Evolutionary conservation across 768 basidiomycete genomes (phyloP), one percentile per base, ranked within the genome.

Genomic region (Amanita muscaria): DNA sequence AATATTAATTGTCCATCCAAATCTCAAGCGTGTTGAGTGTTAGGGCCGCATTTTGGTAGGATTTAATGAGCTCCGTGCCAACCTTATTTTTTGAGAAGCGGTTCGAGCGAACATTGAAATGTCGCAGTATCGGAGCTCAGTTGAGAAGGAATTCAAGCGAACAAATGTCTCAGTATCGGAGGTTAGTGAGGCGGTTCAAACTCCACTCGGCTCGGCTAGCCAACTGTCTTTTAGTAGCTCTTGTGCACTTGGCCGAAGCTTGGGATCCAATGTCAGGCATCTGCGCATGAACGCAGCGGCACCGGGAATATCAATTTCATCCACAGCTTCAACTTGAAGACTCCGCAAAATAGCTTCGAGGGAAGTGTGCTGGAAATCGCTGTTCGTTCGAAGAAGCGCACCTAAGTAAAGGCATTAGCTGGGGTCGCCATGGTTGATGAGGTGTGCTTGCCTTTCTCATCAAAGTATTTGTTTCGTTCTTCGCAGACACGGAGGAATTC

Each of bases 191-290:
- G n/a, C n/a, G n/a, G n/a, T n/a, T n/a, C n/a, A n/a, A n/a, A n/a
- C n/a, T n/a, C n/a, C n/a, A n/a, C n/a, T n/a, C n/a, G n/a, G n/a
- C n/a, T n/a, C n/a, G n/a, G n/a, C n/a, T 35, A 55, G 41, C 49
- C 49, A 55, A 7, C 36, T 29, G 38, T 51, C 49, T 30, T 53
- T 35, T 12, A 57, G 43, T 16, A 52, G 34, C 39, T 56, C 48
- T 30, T 42, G 43, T 10, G 56, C 56, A 25, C 42, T 51, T 8
- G 53, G 56, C 18, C 53, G 49, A 31, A 42, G 27, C 12, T 21
- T 44, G 3, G 51, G 53, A 45, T 57, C 51, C 7, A 57, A 39
- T 2, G 50, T 46, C 36, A 55, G 25, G 33, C 56, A 57, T 29
- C 43, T 38, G 19, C 51, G 44, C 25, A 57, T 49, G 47, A 57